These are phyloP conservation scores for Amanita pseudoporphyria DNA, from an alignment of 768 basidiomycete genomes.

Conservation along the genomic window DNA sequence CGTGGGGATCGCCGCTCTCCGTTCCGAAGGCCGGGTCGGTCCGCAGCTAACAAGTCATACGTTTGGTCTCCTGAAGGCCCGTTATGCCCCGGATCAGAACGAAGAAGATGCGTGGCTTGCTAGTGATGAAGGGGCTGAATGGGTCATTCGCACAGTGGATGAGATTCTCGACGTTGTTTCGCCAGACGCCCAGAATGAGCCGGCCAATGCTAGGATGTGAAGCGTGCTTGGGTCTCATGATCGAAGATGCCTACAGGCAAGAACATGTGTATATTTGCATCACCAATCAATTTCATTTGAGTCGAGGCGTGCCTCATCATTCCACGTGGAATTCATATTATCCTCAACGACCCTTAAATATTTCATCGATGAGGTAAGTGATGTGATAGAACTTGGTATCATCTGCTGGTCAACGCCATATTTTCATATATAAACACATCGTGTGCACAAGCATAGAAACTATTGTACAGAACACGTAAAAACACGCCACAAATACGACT, in stretches of 20 bases:
- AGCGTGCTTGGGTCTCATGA: slow-evolving; percentile 27
- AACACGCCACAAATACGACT: background rate
- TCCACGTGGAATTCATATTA: slow-evolving; percentile 24
- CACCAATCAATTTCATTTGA: slow-evolving; percentile 26
- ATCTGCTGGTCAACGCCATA: background rate
- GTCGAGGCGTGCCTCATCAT: slow-evolving; percentile 20
- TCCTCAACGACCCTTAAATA: background rate
- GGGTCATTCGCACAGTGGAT: slow-evolving; percentile 81
- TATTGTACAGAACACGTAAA: background rate
- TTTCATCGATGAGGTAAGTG: slow-evolving; percentile 5
- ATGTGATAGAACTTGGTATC: background rate
- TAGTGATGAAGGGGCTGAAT: slow-evolving; percentile 80
- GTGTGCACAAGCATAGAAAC: background rate
- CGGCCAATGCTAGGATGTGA: slow-evolving; percentile 56
- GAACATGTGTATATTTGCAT: slow-evolving; percentile 28
- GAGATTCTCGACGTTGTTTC: slow-evolving; percentile 67
- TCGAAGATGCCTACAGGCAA: slow-evolving; percentile 17
- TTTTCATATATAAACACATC: background rate
- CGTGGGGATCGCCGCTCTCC: slow-evolving; percentile 76
- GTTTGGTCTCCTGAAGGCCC: slow-evolving; percentile 84
- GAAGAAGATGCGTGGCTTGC: slow-evolving; percentile 75
- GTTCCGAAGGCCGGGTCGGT: slow-evolving; percentile 76
- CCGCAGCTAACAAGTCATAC: slow-evolving; percentile 86
- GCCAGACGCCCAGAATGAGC: slow-evolving; percentile 32
- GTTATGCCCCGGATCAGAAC: slow-evolving; percentile 44